phyloP scores from a whole-genome alignment of 164 flowering plant species.

The Aristolochia contorta region DNA sequence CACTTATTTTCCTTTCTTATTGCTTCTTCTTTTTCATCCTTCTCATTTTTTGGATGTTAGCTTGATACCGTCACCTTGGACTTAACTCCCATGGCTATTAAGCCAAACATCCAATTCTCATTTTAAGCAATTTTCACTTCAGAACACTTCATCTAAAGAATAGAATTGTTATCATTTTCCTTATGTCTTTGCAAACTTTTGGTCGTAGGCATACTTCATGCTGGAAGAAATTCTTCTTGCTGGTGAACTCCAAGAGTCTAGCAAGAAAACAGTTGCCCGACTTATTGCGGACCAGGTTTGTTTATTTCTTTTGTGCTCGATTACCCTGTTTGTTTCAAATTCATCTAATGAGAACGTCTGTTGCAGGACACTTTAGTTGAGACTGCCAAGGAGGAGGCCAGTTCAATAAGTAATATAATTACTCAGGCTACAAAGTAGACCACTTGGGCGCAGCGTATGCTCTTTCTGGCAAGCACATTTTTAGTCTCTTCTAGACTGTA shows the following conservation, averaged over 20 bases:
- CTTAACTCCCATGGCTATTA: too few species aligned
- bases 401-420: conserved; percentile 74
- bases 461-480: too few species aligned
- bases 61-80: too few species aligned
- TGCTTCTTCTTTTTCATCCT: too few species aligned
- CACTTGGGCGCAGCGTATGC: neutral
- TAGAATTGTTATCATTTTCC: too few species aligned
- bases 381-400: conserved; percentile 83
- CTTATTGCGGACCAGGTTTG: conserved; percentile 79
- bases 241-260: conserved; percentile 92
- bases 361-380: conserved; percentile 84
- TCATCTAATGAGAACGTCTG: neutral
- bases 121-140: neutral
- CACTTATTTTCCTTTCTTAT: neutral
- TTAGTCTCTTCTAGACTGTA: too few species aligned
- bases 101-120: too few species aligned
- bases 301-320: neutral
- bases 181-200: neutral
- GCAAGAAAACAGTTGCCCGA: conserved; percentile 88
- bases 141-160: too few species aligned
- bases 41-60: too few species aligned
- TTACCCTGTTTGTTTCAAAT: neutral
- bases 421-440: conserved; percentile 79
- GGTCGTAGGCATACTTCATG: conserved; percentile 64
- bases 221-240: conserved; percentile 81